These are phyloP conservation scores for Nemophila menziesii DNA, from an alignment of 257 asterid genomes.

Conservation along the genomic window DNA sequence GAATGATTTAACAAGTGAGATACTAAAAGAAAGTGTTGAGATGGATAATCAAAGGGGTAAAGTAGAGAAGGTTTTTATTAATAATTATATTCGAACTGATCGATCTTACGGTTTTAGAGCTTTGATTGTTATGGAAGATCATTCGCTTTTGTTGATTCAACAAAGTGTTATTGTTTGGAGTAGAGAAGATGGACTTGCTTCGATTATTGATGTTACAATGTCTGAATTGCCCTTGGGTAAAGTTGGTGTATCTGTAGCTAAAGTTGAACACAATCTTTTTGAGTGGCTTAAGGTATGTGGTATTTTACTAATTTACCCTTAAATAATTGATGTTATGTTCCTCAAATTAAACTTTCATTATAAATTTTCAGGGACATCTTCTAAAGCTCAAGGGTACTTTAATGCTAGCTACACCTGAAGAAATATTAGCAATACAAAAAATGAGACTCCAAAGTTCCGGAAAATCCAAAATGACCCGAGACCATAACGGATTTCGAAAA, in stretches of 20 bases:
- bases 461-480: constrained; percentile 91
- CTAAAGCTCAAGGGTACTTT: constrained; percentile 89
- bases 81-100: constrained; percentile 71
- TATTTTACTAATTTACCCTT: background rate
- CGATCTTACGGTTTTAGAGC: constrained; percentile 91
- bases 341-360: constrained; percentile 4
- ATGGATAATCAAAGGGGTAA: constrained; percentile 66
- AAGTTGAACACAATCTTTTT: constrained; percentile 84
- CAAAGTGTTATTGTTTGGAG: constrained; percentile 94
- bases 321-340: background rate
- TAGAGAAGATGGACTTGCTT: constrained; percentile 95
- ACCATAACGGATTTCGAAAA: constrained; percentile 49
- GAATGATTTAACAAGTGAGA: constrained; percentile 48
- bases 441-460: constrained; percentile 76
- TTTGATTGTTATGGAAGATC: constrained; percentile 94
- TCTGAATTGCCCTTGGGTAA: constrained; percentile 86
- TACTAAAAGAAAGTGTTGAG: constrained; percentile 56
- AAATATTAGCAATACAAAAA: constrained; percentile 69
- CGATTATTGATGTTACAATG: constrained; percentile 72
- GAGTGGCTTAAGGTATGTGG: constrained; percentile 90
- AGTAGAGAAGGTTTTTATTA: constrained; percentile 71
- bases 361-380: constrained; percentile 59
- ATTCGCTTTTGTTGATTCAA: constrained; percentile 68
- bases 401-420: constrained; percentile 90
- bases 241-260: constrained; percentile 86